phyloP scores from a whole-genome alignment of 2,329 filamentous ascomycete genomes.

The Reticulascus tulasneorum region DNA sequence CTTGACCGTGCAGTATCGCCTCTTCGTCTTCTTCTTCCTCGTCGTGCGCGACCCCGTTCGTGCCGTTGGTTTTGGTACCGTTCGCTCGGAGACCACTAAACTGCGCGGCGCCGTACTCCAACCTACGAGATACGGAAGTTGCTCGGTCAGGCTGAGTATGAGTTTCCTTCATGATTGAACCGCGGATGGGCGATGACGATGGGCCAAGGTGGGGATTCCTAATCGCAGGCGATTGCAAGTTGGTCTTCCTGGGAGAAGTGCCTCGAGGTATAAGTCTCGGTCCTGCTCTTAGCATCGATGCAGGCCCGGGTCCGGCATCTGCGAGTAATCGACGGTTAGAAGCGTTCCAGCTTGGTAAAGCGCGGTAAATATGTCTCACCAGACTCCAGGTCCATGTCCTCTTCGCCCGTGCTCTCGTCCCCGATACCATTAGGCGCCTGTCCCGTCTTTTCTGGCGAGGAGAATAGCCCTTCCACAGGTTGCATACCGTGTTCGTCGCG shows the following conservation, averaged over 20 bases:
- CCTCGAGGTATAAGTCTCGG: slow-evolving; percentile 13
- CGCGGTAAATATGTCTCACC: slow-evolving; percentile 33
- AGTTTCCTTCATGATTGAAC: slow-evolving; percentile 25
- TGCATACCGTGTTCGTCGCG: slow-evolving; percentile 93
- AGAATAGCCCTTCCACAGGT: slow-evolving; percentile 81
- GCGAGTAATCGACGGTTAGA: slow-evolving; percentile 16
- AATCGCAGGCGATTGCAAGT: slow-evolving; percentile 56
- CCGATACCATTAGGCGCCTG: slow-evolving; percentile 18
- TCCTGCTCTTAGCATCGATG: slow-evolving; percentile 47
- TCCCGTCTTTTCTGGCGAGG: slow-evolving; percentile 65
- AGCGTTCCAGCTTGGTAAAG: not conserved
- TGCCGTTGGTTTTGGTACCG: slow-evolving; percentile 15
- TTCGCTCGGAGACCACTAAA: slow-evolving; percentile 16
- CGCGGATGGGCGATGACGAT: slow-evolving; percentile 45
- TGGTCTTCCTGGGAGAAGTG: slow-evolving; percentile 60
- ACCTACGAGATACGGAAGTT: slow-evolving; percentile 45
- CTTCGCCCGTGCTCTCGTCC: slow-evolving; percentile 31
- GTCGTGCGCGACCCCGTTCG: slow-evolving; percentile 21
- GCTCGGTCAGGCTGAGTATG: slow-evolving; percentile 23
- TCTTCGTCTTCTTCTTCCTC: slow-evolving; percentile 25
- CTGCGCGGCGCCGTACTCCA: slow-evolving; percentile 44
- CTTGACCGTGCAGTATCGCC: slow-evolving; percentile 14
- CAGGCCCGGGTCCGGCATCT: slow-evolving; percentile 52
- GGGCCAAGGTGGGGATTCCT: slow-evolving; percentile 55
- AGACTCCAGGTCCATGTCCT: slow-evolving; percentile 51